Evolutionary conservation across 106 monocot species (phyloP), one percentile per base, ranked within the genome.

Genomic region (Vanilla planifolia): DNA sequence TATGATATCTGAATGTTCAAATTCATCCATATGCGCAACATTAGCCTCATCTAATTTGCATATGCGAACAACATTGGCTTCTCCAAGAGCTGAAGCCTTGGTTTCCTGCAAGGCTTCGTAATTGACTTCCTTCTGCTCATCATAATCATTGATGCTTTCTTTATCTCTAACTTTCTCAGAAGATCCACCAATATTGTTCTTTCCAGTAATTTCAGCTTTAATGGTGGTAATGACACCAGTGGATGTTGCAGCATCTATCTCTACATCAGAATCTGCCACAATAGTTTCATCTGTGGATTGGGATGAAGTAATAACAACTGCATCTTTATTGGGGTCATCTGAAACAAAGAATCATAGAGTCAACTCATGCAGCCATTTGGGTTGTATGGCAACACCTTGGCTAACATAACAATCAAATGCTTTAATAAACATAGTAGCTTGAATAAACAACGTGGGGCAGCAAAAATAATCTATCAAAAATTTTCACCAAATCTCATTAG

Each of bases 211-310:
- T 33, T 80, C 60, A 58, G 65, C 48, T 52, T 71, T 70, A 13
- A 35, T n/a, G 56, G 35, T 21, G 15, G 37, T 33, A 48, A 13
- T 45, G 43, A 47, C 48, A 48, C 40, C 71, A 59, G 43, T 55
- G 8, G 96, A 85, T 39, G 70, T 70, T 46, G 77, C 91, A 36
- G 84, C 78, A 32, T 92, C 98, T 14, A 77, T 75, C 63, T 98
- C 98, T 36, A 85, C 55, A 59, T 98, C 92, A 39, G 98, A 98
- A 63, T 92, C 98, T 24, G 77, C 88, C 46, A 98, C 90, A 60
- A 98, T 77, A 33, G 98, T 98, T 59, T 88, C 98, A 73, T 92
- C 92, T 13, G 88, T 98, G 11, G 98, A 92, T 67, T 88, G 74
- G 43, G 88, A 98, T 9, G 92, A 92, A 45, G 92, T 69, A 33